Evolutionary conservation across 176 grass and related monocot species (phyloP).

Genomic region (Thinopyrum elongatum): DNA sequence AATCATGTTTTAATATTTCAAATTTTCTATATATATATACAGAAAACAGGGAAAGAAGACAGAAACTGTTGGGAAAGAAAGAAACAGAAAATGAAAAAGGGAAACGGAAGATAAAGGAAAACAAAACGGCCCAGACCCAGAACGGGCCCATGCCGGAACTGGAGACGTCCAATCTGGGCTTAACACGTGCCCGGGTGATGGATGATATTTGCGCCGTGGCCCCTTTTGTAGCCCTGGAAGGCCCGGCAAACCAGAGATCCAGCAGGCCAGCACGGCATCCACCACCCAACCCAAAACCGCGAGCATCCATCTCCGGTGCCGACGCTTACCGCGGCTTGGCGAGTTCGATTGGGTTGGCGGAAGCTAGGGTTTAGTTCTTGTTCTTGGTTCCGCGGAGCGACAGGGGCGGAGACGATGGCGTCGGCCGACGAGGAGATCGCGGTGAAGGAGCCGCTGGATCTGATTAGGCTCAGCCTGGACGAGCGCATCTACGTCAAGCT

Average conservation of each 20-base stretch:
- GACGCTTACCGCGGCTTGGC: conserved; percentile 17
- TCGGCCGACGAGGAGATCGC: conserved; percentile 85
- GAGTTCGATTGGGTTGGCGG: conserved; percentile 14
- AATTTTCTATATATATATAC: no score
- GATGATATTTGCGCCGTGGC: no score
- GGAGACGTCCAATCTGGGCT: no score
- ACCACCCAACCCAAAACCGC: neutral
- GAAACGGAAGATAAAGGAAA: no score
- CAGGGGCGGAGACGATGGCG: conserved; percentile 12
- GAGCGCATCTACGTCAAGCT: conserved; percentile 99
- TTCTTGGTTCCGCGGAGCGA: conserved; percentile 3
- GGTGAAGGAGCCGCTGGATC: conserved; percentile 99
- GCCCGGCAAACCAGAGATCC: neutral
- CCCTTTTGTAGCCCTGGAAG: neutral
- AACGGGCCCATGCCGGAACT: no score
- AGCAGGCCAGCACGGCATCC: neutral
- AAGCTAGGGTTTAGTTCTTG: conserved; percentile 43
- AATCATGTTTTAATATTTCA: no score
- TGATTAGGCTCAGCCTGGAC: conserved; percentile 96
- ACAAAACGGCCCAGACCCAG: no score
- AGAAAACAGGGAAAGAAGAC: no score
- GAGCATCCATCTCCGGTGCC: neutral
- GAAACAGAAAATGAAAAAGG: no score
- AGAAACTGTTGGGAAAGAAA: no score
- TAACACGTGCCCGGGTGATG: no score